Base-by-base conservation (phyloP, 345 rosid genomes). In the Brassica incana region DNA sequence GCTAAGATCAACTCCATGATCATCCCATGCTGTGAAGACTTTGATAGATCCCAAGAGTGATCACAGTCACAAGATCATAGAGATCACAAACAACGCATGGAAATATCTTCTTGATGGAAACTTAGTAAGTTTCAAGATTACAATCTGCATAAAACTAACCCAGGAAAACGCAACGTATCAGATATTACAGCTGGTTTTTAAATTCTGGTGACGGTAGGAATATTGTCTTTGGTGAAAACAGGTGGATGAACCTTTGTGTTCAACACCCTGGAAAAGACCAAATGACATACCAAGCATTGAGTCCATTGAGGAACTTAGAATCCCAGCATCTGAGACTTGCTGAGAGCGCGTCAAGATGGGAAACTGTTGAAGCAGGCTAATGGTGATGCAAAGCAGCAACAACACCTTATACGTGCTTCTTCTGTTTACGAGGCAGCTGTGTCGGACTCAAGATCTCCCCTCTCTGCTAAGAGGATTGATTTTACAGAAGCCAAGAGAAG, bases 211-310 rank as follows among this genome's bases (percentile, higher is more conserved):
- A 60, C 45, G 25, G 25, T 23, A 23, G 25, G 25, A 3, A 36
- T 45, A 35, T 0, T 27, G 66, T 67, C 5, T 25, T 48, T 48
- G 67, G 60, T 65, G 71, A 12, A 32, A 62, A 74, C 79, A 96
- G 99, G 91, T 93, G 75, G 98, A 96, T 73, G 90, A 91, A 68
- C 94, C 97, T 12, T 88, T 98, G 18, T 93, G 98, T 86, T 93
- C 98, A 11, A 93, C 94, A 3, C 99, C 95, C 0, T 88, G 87
- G 75, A 92, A 88, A 87, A 90, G 99, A 84, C 74, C 83, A 33
- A 87, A 90, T 54, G 88, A 88, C 74, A 87, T 93, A 72, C 97
- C 97, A 0, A 90, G 91, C 83, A 72, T 85, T 3, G 79, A 86
- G 61, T 93, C 97, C 10, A 92, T 96, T 0, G 97, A 96, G 74